phyloP scores from a whole-genome alignment of 495 filamentous ascomycete genomes.

The Tuber microsphaerosporum region DNA sequence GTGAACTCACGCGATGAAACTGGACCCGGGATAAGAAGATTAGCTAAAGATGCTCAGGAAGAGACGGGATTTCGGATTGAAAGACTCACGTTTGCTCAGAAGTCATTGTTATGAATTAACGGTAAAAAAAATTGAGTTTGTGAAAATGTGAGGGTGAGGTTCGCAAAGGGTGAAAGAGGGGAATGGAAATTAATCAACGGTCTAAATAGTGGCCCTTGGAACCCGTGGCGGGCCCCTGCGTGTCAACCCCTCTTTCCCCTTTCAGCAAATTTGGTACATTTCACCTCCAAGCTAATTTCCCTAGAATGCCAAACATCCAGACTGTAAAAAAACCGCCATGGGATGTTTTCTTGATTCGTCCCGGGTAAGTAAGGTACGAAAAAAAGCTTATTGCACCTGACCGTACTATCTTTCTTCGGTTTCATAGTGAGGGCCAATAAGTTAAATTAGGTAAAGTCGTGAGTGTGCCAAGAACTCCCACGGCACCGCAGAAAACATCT shows the following conservation, averaged over 20 bases:
- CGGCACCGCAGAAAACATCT: neutral
- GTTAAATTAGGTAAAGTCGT: neutral
- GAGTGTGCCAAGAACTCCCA: neutral
- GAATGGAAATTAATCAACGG: conserved; percentile 19
- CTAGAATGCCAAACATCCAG: neutral
- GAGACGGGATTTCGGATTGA: conserved; percentile 12
- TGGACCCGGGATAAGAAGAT: conserved; percentile 40
- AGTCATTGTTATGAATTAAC: conserved; percentile 58
- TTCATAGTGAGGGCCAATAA: neutral
- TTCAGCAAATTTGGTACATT: conserved; percentile 16
- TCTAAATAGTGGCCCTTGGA: conserved; percentile 15
- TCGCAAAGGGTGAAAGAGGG: conserved; percentile 23
- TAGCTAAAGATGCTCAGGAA: conserved; percentile 42
- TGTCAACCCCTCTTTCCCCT: conserved; percentile 35
- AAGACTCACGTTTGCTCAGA: conserved; percentile 84
- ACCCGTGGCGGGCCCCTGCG: conserved; percentile 5
- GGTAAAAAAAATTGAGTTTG: conserved; percentile 20
- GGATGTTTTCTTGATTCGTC: neutral
- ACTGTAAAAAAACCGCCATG: neutral
- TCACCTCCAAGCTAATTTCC: neutral
- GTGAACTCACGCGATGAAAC: conserved; percentile 40
- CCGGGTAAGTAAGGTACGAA: neutral
- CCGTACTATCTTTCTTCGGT: neutral
- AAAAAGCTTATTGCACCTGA: neutral
- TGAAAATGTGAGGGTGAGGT: conserved; percentile 23